Base-by-base conservation (phyloP, 1,284 basidiomycete species). In the Pisolithus thermaeus region DNA sequence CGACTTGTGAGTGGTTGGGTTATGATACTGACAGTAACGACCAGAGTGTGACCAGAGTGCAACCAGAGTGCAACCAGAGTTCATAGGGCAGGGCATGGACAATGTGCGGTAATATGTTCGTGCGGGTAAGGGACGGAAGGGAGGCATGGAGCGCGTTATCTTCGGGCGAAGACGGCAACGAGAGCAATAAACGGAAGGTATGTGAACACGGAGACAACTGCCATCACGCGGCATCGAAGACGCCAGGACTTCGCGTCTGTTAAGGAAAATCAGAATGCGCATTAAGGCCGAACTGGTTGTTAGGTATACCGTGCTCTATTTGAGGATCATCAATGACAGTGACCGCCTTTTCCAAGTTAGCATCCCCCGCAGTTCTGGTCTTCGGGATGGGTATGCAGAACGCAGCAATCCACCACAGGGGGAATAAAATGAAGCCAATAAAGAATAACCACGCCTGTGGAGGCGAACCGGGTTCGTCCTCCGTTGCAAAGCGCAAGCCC, bases 381-480 rank as follows among this genome's bases (percentile, higher is more conserved):
- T 65, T 69, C 12, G 83, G 84, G 35, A 83, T 77, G 25, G 71
- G 70, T 58, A 80, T 55, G 40, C 69, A 72, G 56, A 87, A 71
- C 11, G 77, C 74, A n/a, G 81, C 84, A 52, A 80, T 59, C 84
- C 86, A 90, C 87, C 87, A 89, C 12, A 86, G 43, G 16, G 85
- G 84, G 57, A 89, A 89, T 32, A 87, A 49, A 11, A 87, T 58
- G 60, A 89, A 88, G 8, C 85, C 87, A 49, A 84, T 54, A 63
- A 87, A 88, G 67, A 90, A 90, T 37, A 79, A 65, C 87, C 87
- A 90, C 18, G 84, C 83, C 55, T 86, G 84, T 23, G 81, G 56
- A 1, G 86, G 80, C 54, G 83, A 84, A 7, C 81, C 81, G 16
- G 79, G 78, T 54, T 83, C 75, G 51, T 83, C 81, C 49, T 61